Evolutionary conservation across 768 basidiomycete genomes (phyloP).

Genomic region (Kwoniella bestiolae): DNA sequence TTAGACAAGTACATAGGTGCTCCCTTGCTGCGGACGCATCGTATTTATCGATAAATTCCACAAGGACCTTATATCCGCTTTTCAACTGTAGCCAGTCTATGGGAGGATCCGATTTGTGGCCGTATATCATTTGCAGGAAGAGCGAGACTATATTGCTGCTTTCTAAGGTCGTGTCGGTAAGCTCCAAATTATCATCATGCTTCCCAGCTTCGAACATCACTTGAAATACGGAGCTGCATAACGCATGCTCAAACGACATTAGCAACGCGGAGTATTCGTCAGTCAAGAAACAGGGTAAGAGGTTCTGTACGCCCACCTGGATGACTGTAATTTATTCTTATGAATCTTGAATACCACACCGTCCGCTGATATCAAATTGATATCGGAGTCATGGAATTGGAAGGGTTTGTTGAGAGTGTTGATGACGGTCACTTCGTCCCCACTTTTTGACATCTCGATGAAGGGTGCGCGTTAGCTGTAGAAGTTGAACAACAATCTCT

Average conservation of each 20-base stretch:
- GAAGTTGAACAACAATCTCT: too few relatives aligned
- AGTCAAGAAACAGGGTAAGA: too few relatives aligned
- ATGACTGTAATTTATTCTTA: conserved; percentile 3
- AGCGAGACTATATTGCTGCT: neutral
- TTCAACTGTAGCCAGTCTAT: neutral
- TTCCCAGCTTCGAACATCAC: neutral
- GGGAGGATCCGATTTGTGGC: neutral
- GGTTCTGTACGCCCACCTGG: too few relatives aligned
- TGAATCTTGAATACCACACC: conserved; percentile 16
- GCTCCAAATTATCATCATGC: neutral
- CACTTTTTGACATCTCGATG: neutral
- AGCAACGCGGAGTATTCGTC: too few relatives aligned
- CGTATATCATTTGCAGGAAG: neutral
- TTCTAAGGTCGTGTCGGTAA: neutral
- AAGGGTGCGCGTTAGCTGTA: too few relatives aligned
- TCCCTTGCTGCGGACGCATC: neutral
- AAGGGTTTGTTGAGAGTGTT: conserved; percentile 3
- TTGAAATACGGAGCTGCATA: neutral
- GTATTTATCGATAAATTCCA: neutral
- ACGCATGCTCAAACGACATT: too few relatives aligned
- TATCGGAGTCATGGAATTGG: conserved; percentile 5
- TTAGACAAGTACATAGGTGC: neutral
- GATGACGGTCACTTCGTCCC: too few relatives aligned
- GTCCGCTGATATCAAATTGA: conserved; percentile 13
- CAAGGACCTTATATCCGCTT: neutral